These are phyloP conservation scores for Ceratocystiopsis sp. DNA, from an alignment of 2,329 filamentous ascomycete species.

Conservation along the genomic window DNA sequence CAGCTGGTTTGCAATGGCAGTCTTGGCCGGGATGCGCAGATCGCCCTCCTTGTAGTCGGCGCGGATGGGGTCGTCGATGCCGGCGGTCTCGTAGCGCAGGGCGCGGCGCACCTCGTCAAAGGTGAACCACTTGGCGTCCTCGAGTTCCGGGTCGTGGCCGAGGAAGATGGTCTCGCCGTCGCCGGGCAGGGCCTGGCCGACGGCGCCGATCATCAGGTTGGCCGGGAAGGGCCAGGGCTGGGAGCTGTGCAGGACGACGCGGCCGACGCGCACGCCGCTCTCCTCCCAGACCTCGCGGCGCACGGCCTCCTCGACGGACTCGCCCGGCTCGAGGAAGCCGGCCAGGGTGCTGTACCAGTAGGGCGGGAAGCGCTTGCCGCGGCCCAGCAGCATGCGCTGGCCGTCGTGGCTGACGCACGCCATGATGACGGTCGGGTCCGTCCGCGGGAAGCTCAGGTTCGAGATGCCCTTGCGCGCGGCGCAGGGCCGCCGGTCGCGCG, in stretches of 20 bases:
- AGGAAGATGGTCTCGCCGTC: conserved; percentile 64
- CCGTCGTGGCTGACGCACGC: conserved; percentile 73
- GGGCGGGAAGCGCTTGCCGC: conserved; percentile 67
- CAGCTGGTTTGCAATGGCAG: conserved; percentile 84
- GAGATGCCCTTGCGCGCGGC: conserved; percentile 70
- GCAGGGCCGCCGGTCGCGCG: conserved; percentile 49
- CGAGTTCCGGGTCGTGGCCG: conserved; percentile 78
- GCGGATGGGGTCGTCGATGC: conserved; percentile 45
- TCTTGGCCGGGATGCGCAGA: conserved; percentile 64
- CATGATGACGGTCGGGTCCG: conserved; percentile 90
- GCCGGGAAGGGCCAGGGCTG: conserved; percentile 82
- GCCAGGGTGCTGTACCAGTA: conserved; percentile 82
- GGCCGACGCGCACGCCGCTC: conserved; percentile 56
- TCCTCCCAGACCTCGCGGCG: conserved; percentile 78
- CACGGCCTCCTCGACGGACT: conserved; percentile 73
- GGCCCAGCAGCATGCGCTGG: conserved; percentile 63
- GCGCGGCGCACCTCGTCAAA: conserved; percentile 68
- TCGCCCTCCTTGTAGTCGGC: conserved; percentile 58
- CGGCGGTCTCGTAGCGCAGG: conserved; percentile 47
- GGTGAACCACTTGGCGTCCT: conserved; percentile 76
- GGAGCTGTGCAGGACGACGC: conserved; percentile 66
- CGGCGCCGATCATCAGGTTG: conserved; percentile 72
- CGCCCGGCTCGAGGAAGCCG: conserved; percentile 71
- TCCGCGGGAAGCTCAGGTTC: conserved; percentile 82
- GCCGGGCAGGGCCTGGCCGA: conserved; percentile 66